Evolutionary conservation across 2,329 filamentous ascomycete genomes (phyloP), one percentile per base, ranked within the genome.

Genomic region (Alternaria triticina): DNA sequence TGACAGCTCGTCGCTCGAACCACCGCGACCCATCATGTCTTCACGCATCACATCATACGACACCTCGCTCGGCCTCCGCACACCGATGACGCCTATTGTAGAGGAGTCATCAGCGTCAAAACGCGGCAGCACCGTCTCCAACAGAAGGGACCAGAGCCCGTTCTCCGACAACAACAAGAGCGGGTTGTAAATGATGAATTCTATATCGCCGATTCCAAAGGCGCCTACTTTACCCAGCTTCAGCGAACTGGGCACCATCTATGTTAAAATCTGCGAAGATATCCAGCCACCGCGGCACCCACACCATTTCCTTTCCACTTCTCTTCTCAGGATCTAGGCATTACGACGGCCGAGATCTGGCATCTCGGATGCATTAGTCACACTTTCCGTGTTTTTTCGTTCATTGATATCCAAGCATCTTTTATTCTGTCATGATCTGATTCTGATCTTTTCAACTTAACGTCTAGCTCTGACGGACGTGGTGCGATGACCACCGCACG

Each of bases 91-190:
- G 20, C 82, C 82, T 17, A 83, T 84, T n/a, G 80, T 81, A 8
- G 83, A 85, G 62, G 83, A 84, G 66, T 77, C 78, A 23, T 79
- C 79, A 1, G 79, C 76, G 65, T 75, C 81, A 28, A 81, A 80
- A 51, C 67, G 72, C 17, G 81, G 75, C 54, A 70, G 69, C 46
- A 70, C 74, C 8, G 65, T 71, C 22, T 75, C 74, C 2, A 47
- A 57, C 30, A 71, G 71, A 61, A 68, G 77, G 49, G 74, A 75
- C 15, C 72, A 75, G 49, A 77, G 74, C 47, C 77, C 77, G 3
- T 80, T 80, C 59, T 71, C 74, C 4, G 77, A 80, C 61, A 73
- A 69, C 57, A 73, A 79, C 66, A 62, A 54, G 57, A 77, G 72
- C 56, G 70, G 77, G 54, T 65, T 76, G 28, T 74, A 57, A 70